Conservation (phyloP, 352 stramenopile species). For the Globisporangium iwayamae region DNA sequence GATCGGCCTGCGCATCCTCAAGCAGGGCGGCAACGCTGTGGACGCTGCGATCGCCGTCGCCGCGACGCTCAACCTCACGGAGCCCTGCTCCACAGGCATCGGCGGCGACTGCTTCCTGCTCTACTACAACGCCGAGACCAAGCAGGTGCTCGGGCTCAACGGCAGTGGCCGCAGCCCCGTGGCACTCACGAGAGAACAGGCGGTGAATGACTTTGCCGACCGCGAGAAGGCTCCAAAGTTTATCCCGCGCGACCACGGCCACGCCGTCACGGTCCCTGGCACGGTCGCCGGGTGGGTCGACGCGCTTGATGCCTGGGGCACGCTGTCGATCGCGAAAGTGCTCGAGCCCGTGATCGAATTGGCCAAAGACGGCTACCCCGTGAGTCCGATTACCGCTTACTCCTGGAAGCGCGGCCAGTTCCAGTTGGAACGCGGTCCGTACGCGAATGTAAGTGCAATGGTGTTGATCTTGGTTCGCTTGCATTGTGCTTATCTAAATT, state of each 20-base stretch:
- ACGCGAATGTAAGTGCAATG: conserved; percentile 25
- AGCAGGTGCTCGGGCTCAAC: conserved; percentile 89
- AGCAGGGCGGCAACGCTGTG: conserved; percentile 91
- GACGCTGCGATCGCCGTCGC: conserved; percentile 83
- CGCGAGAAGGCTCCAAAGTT: conserved; percentile 22
- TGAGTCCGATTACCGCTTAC: conserved; percentile 85
- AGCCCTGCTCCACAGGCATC: conserved; percentile 78
- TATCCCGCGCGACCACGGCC: conserved; percentile 55
- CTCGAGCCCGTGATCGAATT: conserved; percentile 89
- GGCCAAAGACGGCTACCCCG: conserved; percentile 92
- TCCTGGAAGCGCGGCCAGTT: conserved; percentile 77
- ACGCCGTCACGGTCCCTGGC: conserved; percentile 88
- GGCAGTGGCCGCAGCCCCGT: conserved; percentile 87
- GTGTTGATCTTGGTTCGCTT: background rate
- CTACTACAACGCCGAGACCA: conserved; percentile 88
- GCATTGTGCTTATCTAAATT: too few species aligned
- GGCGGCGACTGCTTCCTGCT: conserved; percentile 95
- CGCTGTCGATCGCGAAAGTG: conserved; percentile 78
- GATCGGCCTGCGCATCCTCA: conserved; percentile 89
- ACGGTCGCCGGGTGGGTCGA: conserved; percentile 92
- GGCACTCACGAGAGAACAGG: conserved; percentile 79
- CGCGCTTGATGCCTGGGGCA: conserved; percentile 82
- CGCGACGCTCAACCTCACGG: conserved; percentile 55
- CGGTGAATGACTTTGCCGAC: conserved; percentile 34
- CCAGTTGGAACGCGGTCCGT: conserved; percentile 54